Evolutionary conservation across 305 asterid genomes (phyloP).

Genomic region (Fraxinus greggii): DNA sequence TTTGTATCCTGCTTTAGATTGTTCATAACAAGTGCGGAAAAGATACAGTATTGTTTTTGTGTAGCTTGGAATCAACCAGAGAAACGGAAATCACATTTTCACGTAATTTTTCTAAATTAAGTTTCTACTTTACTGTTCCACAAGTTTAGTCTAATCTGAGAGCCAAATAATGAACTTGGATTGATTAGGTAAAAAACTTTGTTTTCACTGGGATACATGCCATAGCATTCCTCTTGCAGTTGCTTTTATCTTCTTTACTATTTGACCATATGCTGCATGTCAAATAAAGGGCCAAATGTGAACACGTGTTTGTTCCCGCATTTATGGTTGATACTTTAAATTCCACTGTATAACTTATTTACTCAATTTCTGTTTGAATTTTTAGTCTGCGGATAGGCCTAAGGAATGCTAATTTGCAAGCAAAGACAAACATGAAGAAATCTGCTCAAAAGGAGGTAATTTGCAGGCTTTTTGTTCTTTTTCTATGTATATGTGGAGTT

Average conservation of each 20-base stretch:
- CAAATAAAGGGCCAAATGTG: background rate
- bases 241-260: background rate
- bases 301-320: background rate
- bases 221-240: background rate
- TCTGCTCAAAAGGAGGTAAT: constrained; percentile 85
- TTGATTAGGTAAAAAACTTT: constrained; percentile 2
- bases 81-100: background rate
- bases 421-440: constrained; percentile 79
- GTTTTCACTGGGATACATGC: background rate
- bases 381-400: constrained; percentile 62
- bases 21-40: background rate
- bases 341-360: background rate
- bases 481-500: background rate
- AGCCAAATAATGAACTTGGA: background rate
- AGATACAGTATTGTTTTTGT: background rate
- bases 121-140: background rate
- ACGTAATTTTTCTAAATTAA: background rate
- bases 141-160: background rate
- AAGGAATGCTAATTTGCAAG: constrained; percentile 86
- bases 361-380: constrained; percentile 6
- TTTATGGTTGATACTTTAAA: background rate
- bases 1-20: background rate
- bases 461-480: background rate
- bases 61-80: background rate
- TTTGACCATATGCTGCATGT: background rate